phyloP scores from a whole-genome alignment of 176 grass and related monocot species.

The Tuctoria greenei region DNA sequence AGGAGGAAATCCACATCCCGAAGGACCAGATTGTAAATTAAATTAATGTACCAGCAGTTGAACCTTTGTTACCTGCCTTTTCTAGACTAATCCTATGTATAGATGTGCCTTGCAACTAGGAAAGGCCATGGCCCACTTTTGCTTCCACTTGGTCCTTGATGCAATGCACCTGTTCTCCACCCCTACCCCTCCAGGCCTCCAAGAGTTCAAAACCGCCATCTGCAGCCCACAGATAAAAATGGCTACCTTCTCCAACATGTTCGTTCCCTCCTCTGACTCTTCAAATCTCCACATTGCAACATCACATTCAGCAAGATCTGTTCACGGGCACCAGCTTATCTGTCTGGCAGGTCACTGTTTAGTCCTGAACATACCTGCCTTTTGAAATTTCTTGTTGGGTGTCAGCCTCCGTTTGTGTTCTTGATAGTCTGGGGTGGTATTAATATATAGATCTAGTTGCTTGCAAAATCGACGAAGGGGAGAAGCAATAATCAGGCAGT shows the following conservation, averaged over 20 bases:
- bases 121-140: conserved; percentile 15
- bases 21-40: background rate
- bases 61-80: background rate
- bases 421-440: conserved; percentile 3
- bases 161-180: conserved; percentile 19
- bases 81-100: background rate
- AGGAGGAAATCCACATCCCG: no score
- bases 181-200: background rate
- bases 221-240: conserved; percentile 34
- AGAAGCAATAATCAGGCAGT: background rate
- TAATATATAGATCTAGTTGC: background rate
- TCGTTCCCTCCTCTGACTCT: background rate
- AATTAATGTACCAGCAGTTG: background rate
- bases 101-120: background rate
- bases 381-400: background rate
- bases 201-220: conserved; percentile 28
- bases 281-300: background rate
- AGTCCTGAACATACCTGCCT: background rate
- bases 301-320: background rate
- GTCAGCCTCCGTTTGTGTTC: conserved; percentile 8
- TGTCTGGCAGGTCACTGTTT: background rate
- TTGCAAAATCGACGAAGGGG: background rate
- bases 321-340: background rate
- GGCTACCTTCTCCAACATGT: background rate
- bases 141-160: conserved; percentile 39